Percentiles rank a stretch among this genome's conserved stretches.
phyloP scores from a whole-genome alignment of 305 asterid species.

The Ilex paraguariensis region DNA sequence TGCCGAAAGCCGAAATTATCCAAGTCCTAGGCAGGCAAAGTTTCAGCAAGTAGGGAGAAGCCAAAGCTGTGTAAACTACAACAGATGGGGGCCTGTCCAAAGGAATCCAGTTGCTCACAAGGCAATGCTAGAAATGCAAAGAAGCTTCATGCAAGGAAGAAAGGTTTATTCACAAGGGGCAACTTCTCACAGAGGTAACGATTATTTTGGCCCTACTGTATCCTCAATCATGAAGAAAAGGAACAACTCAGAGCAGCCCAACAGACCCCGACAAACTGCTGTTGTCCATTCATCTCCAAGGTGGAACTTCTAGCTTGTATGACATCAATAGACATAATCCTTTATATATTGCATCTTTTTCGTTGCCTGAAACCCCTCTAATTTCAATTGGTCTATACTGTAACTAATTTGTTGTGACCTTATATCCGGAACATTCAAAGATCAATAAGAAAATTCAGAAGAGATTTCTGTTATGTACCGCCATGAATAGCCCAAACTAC shows the following conservation, averaged over 20 bases:
- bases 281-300: conserved; percentile 73
- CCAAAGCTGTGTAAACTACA: conserved; percentile 82
- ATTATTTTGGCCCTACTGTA: conserved; percentile 85
- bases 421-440: conserved; percentile 4
- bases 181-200: conserved; percentile 79
- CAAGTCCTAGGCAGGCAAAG: conserved; percentile 65
- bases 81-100: conserved; percentile 69
- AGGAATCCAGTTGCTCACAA: conserved; percentile 53
- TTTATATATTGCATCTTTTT: not conserved
- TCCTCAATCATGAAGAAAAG: conserved; percentile 90
- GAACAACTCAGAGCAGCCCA: conserved; percentile 54
- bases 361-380: no score
- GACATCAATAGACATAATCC: not conserved
- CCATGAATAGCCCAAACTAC: no score
- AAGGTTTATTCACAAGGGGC: conserved; percentile 84
- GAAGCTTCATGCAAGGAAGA: conserved; percentile 59
- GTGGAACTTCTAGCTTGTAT: conserved; percentile 46
- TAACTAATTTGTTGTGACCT: conserved; percentile 8
- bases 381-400: not conserved
- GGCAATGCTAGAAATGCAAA: conserved; percentile 56
- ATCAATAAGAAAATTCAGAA: conserved; percentile 1
- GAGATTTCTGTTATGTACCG: no score
- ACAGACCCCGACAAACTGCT: conserved; percentile 46
- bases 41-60: conserved; percentile 75
- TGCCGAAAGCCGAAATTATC: conserved; percentile 84